These are phyloP conservation scores for Leccinum fibrillosum DNA, from an alignment of 768 basidiomycete genomes.

Conservation along the genomic window DNA sequence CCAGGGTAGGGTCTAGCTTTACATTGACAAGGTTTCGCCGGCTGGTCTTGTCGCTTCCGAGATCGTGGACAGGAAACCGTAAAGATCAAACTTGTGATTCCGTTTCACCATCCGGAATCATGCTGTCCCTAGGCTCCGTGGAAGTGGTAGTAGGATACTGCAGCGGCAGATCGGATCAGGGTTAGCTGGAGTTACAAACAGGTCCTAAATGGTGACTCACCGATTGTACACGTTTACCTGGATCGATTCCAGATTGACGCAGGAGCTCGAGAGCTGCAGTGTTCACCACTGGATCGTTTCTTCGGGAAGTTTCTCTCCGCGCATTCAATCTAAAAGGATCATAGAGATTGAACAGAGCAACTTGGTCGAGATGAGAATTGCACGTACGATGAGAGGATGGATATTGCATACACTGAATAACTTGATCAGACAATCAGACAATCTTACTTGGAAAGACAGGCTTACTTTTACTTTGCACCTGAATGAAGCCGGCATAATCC, in stretches of 20 bases:
- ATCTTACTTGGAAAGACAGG: background rate
- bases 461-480: background rate
- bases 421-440: background rate
- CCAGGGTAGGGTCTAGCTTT: no score
- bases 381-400: conserved; percentile 16
- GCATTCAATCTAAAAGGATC: background rate
- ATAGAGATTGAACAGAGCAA: background rate
- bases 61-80: background rate
- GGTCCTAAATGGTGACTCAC: background rate
- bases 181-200: background rate
- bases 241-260: background rate
- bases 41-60: no score
- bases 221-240: background rate
- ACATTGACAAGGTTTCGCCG: no score
- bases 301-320: background rate
- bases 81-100: background rate
- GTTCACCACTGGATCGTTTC: background rate
- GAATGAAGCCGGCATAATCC: background rate
- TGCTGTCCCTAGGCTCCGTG: background rate
- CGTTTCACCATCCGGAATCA: background rate
- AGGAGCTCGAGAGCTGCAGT: background rate
- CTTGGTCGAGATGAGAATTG: background rate
- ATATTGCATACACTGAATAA: conserved; percentile 15
- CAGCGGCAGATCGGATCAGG: background rate
- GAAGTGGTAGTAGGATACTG: background rate